Evolutionary conservation across 1,139 yeast genomes (phyloP).

Genomic region (Pichia inconspicua): DNA sequence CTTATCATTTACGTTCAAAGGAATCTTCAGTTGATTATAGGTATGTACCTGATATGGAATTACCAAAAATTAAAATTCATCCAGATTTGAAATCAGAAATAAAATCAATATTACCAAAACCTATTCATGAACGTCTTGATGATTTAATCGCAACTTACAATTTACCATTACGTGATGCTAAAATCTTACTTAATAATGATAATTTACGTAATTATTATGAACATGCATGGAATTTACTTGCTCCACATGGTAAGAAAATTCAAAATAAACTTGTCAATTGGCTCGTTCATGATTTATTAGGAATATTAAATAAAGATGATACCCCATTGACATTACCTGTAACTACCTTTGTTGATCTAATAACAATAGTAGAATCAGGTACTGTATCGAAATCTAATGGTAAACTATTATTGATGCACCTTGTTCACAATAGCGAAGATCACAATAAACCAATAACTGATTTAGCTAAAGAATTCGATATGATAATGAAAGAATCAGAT

Average conservation of each 20-base stretch:
- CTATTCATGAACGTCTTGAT: conserved; percentile 57
- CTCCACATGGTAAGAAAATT: conserved; percentile 12
- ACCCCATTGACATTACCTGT: conserved; percentile 36
- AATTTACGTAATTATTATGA: conserved; percentile 38
- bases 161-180: conserved; percentile 67
- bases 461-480: conserved; percentile 33
- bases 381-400: conserved; percentile 52
- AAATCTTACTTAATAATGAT: conserved; percentile 45
- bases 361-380: conserved; percentile 31
- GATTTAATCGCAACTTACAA: conserved; percentile 46
- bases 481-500: conserved; percentile 3
- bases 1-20: conserved; percentile 62
- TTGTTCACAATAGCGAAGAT: conserved; percentile 42
- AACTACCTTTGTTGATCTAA: conserved; percentile 36
- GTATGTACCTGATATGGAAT: conserved; percentile 90
- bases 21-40: conserved; percentile 83
- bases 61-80: conserved; percentile 51
- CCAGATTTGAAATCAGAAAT: conserved; percentile 35
- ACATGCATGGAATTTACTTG: conserved; percentile 46
- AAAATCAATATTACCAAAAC: conserved; percentile 34
- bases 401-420: conserved; percentile 50
- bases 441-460: conserved; percentile 37
- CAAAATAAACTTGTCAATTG: conserved; percentile 57
- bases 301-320: conserved; percentile 52
- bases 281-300: conserved; percentile 77